Percentiles rank a stretch among this genome's conserved stretches.
phyloP scores from a whole-genome alignment of 129 eudicot species.

The Helichrysum umbraculigerum region DNA sequence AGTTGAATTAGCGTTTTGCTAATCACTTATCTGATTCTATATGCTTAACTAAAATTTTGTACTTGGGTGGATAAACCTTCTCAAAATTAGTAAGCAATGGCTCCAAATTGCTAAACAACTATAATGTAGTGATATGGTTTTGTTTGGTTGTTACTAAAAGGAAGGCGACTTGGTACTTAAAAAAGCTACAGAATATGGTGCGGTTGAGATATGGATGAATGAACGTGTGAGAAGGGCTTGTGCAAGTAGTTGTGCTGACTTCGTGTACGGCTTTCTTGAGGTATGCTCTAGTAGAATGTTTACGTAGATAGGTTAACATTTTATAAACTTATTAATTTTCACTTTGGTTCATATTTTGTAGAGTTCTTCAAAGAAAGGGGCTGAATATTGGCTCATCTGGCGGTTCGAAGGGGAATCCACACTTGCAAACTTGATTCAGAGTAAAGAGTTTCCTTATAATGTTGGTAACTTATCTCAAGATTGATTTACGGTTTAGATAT shows the following conservation, averaged over 20 bases:
- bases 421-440: conserved; percentile 85
- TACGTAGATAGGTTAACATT: neutral
- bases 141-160: conserved; percentile 45
- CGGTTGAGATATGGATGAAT: conserved; percentile 99
- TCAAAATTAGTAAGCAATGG: conserved; percentile 9
- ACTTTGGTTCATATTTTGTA: conserved; percentile 24
- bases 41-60: neutral
- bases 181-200: conserved; percentile 98
- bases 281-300: conserved; percentile 38
- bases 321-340: neutral
- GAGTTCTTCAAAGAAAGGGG: conserved; percentile 85
- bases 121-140: conserved; percentile 29
- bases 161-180: conserved; percentile 90
- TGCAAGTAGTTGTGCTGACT: conserved; percentile 94
- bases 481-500: conserved; percentile 8
- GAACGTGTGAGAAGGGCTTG: conserved; percentile 99
- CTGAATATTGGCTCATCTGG: conserved; percentile 99
- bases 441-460: conserved; percentile 96
- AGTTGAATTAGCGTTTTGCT: neutral
- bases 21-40: neutral
- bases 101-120: neutral
- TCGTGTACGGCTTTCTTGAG: conserved; percentile 90
- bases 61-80: neutral
- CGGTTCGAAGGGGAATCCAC: conserved; percentile 93
- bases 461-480: conserved; percentile 59